A percentile compares a stretch with the other conserved stretches of the same genome.
phyloP scores from a whole-genome alignment of 2,329 filamentous ascomycete species.

The Talaromyces funiculosus region DNA sequence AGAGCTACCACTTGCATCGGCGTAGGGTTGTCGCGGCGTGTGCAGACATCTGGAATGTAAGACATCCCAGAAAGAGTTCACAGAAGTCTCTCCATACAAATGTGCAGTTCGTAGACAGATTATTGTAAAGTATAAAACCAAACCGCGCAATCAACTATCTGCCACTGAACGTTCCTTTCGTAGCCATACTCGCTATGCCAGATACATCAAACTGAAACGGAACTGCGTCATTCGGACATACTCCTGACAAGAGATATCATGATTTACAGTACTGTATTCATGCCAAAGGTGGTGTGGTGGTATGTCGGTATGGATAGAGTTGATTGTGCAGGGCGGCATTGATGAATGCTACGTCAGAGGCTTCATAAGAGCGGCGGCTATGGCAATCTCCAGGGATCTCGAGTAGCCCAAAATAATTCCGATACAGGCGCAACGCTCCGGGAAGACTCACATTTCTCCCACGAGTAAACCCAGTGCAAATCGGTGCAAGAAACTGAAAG shows the following conservation, averaged over 20 bases:
- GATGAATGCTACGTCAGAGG: neutral
- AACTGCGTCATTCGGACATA: neutral
- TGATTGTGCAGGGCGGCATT: neutral
- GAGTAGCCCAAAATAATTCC: neutral
- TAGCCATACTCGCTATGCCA: neutral
- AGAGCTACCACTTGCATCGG: too few species aligned
- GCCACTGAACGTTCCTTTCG: neutral
- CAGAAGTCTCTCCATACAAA: neutral
- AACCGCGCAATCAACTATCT: neutral
- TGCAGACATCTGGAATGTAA: too few species aligned
- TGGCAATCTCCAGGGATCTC: neutral
- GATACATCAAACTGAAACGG: neutral
- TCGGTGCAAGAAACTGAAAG: neutral
- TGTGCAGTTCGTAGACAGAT: neutral
- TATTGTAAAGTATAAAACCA: neutral
- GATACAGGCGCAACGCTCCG: neutral
- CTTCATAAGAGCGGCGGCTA: neutral
- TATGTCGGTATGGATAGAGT: neutral
- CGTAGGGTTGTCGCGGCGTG: too few species aligned
- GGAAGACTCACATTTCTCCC: neutral
- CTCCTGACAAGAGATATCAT: neutral
- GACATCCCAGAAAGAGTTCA: neutral
- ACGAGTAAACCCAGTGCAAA: neutral
- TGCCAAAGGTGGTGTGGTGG: neutral
- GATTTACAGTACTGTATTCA: neutral